These are phyloP conservation scores for Suillus ampliporus DNA, from an alignment of 768 basidiomycete species.

Conservation along the genomic window DNA sequence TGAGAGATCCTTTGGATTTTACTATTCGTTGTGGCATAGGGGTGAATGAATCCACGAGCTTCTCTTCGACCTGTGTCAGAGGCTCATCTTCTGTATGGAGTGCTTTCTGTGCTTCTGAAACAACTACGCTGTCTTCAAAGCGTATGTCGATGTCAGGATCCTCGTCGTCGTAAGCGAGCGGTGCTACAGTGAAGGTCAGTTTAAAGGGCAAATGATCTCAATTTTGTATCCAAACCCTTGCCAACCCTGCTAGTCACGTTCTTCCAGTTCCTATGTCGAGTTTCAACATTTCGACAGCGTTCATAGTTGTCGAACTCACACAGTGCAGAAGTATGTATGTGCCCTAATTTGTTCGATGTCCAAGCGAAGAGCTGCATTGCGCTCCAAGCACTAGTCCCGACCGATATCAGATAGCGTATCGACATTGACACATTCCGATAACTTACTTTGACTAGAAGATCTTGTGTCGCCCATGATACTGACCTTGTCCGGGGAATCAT, in stretches of 20 bases:
- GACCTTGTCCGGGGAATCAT: slow-evolving; percentile 25
- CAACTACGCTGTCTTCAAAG: slow-evolving; percentile 7
- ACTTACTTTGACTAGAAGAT: slow-evolving; percentile 53
- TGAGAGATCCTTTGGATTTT: slow-evolving; percentile 4
- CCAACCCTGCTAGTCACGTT: slow-evolving; percentile 27
- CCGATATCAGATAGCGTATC: neutral
- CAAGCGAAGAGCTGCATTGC: slow-evolving; percentile 55
- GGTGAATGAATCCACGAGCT: slow-evolving; percentile 9
- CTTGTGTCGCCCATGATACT: slow-evolving; percentile 40
- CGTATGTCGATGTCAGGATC: slow-evolving; percentile 9
- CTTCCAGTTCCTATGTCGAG: slow-evolving; percentile 45
- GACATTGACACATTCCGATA: neutral
- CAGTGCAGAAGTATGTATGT: slow-evolving; percentile 54
- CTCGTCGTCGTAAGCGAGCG: slow-evolving; percentile 14
- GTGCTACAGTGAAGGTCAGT: neutral
- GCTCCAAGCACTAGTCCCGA: slow-evolving; percentile 55
- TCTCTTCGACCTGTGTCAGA: neutral
- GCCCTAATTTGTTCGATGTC: slow-evolving; percentile 46
- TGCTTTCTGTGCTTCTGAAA: slow-evolving; percentile 4
- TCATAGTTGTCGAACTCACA: slow-evolving; percentile 43
- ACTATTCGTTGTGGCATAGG: slow-evolving; percentile 10
- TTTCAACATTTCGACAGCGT: neutral
- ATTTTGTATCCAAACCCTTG: slow-evolving; percentile 5
- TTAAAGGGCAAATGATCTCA: neutral
- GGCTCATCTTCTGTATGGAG: slow-evolving; percentile 1